Evolutionary conservation across 192 early-diverging fungal genomes (phyloP).

Genomic region (Rhizoclosmatium globosum): DNA sequence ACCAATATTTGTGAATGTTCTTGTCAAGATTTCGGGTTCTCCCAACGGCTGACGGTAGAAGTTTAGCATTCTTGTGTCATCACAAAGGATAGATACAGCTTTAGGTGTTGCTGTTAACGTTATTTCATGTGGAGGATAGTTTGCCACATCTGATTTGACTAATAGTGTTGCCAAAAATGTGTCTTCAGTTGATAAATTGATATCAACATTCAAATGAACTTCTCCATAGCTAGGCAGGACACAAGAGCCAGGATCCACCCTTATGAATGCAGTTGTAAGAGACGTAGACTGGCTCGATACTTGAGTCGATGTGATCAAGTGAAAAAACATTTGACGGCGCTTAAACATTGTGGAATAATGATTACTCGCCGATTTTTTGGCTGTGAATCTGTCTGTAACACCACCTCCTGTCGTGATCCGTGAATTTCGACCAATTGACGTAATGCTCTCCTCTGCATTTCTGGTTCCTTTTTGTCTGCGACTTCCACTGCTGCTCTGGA

Average conservation of each 20-base stretch:
- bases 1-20: constrained; percentile 68
- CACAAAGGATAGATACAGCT: constrained; percentile 62
- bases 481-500: background rate
- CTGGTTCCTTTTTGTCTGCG: background rate
- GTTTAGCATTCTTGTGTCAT: constrained; percentile 66
- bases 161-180: constrained; percentile 69
- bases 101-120: constrained; percentile 69
- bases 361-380: constrained; percentile 42
- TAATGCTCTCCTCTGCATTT: background rate
- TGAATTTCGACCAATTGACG: background rate
- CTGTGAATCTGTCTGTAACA: background rate
- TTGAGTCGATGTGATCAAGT: constrained; percentile 56
- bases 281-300: constrained; percentile 59
- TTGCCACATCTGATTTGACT: constrained; percentile 53
- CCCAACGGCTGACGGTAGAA: constrained; percentile 69
- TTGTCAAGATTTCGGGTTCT: constrained; percentile 58
- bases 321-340: constrained; percentile 68
- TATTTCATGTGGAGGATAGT: constrained; percentile 62
- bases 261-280: constrained; percentile 50
- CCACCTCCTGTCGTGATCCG: background rate
- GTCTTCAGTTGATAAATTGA: constrained; percentile 65
- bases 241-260: constrained; percentile 55
- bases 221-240: constrained; percentile 64
- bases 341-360: constrained; percentile 59
- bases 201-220: constrained; percentile 56